These are phyloP conservation scores for Aphanoascus verrucosus DNA, from an alignment of 2,329 filamentous ascomycete genomes.

Conservation along the genomic window DNA sequence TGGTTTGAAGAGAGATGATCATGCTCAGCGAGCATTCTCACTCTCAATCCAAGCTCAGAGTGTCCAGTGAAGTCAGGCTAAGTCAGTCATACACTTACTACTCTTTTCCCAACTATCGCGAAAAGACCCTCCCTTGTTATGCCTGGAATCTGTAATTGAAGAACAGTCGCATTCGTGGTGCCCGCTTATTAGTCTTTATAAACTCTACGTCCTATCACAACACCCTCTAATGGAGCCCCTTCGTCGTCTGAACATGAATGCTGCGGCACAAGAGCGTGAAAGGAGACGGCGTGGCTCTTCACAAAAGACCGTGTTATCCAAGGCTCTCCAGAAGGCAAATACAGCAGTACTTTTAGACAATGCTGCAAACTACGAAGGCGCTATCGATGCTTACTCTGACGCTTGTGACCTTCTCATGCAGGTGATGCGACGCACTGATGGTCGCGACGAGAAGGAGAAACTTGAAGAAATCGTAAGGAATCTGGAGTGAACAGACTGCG, in stretches of 20 bases:
- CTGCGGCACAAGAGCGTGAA: constrained; percentile 3
- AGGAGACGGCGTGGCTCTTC: constrained; percentile 42
- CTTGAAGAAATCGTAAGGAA: constrained; percentile 79
- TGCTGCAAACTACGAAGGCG: constrained; percentile 85
- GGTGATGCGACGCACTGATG: constrained; percentile 74
- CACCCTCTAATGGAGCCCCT: neutral
- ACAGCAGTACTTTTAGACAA: constrained; percentile 92
- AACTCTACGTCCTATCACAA: neutral
- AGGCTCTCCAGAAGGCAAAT: constrained; percentile 88
- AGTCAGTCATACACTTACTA: neutral
- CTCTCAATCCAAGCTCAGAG: neutral
- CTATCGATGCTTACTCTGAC: constrained; percentile 80
- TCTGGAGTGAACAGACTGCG: neutral
- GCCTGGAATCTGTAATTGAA: neutral
- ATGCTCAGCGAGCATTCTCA: neutral
- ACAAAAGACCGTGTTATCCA: constrained; percentile 94
- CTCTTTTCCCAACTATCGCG: neutral
- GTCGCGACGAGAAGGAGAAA: constrained; percentile 73
- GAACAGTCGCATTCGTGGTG: neutral
- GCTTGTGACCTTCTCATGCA: constrained; percentile 80
- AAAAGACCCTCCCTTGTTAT: neutral
- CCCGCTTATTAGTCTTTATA: neutral
- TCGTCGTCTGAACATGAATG: neutral
- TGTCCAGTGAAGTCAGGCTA: neutral
- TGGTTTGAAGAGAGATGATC: neutral